phyloP scores from a whole-genome alignment of 495 filamentous ascomycete genomes.

The Pseudoneurospora amorphoporcata region DNA sequence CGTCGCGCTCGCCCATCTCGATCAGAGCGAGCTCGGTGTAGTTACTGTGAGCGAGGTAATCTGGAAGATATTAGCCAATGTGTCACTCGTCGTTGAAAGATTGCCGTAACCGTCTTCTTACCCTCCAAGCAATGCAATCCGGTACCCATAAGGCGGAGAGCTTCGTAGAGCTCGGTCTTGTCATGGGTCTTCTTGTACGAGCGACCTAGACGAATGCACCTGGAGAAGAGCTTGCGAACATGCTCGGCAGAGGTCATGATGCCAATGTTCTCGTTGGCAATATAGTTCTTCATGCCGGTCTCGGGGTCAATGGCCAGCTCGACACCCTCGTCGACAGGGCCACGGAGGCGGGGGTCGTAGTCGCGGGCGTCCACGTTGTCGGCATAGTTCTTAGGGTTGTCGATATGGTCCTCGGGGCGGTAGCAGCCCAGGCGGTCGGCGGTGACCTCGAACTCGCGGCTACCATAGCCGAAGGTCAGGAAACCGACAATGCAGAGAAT shows the following conservation, averaged over 20 bases:
- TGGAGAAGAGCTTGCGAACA: constrained; percentile 60
- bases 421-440: constrained; percentile 81
- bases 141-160: constrained; percentile 73
- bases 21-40: constrained; percentile 78
- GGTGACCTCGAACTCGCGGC: constrained; percentile 85
- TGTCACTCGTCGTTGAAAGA: background rate
- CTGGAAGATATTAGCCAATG: constrained; percentile 24
- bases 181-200: constrained; percentile 50
- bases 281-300: constrained; percentile 87
- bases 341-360: constrained; percentile 69
- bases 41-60: constrained; percentile 87
- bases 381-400: constrained; percentile 67
- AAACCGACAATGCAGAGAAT: constrained; percentile 55
- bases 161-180: constrained; percentile 72
- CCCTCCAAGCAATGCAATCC: constrained; percentile 81
- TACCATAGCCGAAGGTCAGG: constrained; percentile 69
- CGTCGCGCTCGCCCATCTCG: constrained; percentile 64
- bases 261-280: constrained; percentile 63
- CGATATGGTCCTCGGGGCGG: constrained; percentile 79
- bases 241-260: constrained; percentile 70
- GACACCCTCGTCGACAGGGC: constrained; percentile 64
- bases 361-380: constrained; percentile 77
- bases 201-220: constrained; percentile 63
- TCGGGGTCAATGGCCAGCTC: constrained; percentile 68
- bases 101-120: constrained; percentile 12